Base-by-base conservation (phyloP, 2,329 filamentous ascomycete genomes). In the Paracamarosporium sp. region DNA sequence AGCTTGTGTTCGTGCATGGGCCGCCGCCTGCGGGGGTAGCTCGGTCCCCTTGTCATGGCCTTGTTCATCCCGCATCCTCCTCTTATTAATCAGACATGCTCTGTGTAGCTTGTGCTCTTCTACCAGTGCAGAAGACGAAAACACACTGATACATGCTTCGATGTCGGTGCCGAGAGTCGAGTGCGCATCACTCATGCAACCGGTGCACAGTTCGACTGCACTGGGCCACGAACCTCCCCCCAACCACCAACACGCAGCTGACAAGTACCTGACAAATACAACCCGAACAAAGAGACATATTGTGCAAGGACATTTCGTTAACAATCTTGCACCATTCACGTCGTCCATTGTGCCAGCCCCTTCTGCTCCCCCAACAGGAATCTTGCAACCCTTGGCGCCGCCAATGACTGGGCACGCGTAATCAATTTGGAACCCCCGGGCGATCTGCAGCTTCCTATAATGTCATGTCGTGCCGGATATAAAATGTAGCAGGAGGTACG, bases 391-490 rank as follows among this genome's bases (percentile, higher is more conserved):
- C 36, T 41, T 41, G 36, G 48, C 48, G 31, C 36, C 25, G 36
- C 48, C 36, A 51, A 51, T 51, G 36, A 51, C 48, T 51, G 48
- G 36, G 48, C 48, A 51, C 28, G 48, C 48, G 35, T 41, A 51
- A 51, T 51, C 48, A 51, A 51, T 51, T 51, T 41, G 48, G 36
- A 41, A 51, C 48, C 25, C 36, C 36, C 25, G 25, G 24, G 27
- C 15, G 36, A 43, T 43, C 35, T 51, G 48, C 48, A 41, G 17
- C 35, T 41, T 48, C 30, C 45, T n/a, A 35, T 20, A 31, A 25
- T 15, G 45, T 20, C 20, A 11, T 25, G 2, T 43, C 22, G 2
- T 25, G 40, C 22, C 40, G 35, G 22, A 27, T 50, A 51, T 51
- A 51, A n/a, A 40, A 38, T 28, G 24, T 15, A 30, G 43, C 12